phyloP scores from a whole-genome alignment of 2,329 filamentous ascomycete species.

The Pyricularia grisea region DNA sequence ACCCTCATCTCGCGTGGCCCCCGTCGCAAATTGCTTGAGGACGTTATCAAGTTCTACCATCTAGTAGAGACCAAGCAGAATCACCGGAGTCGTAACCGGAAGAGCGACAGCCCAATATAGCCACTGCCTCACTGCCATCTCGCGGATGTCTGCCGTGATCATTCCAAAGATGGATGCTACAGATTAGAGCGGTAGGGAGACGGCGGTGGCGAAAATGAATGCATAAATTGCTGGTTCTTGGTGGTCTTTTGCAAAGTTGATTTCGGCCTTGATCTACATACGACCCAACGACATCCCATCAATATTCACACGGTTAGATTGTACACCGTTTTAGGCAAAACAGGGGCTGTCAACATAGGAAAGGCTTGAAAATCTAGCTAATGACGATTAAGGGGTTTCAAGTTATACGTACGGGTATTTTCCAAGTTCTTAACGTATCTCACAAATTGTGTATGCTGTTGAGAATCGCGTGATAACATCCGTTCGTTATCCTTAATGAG shows the following conservation, averaged over 20 bases:
- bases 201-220: slow-evolving; percentile 38
- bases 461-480: background rate
- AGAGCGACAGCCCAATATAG: slow-evolving; percentile 39
- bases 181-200: slow-evolving; percentile 36
- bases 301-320: background rate
- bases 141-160: slow-evolving; percentile 40
- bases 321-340: background rate
- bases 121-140: slow-evolving; percentile 38
- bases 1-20: background rate
- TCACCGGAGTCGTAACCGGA: slow-evolving; percentile 32
- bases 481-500: background rate
- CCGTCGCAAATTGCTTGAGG: background rate
- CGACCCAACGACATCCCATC: background rate
- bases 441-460: background rate
- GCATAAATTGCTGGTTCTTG: slow-evolving; percentile 38
- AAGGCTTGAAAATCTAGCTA: background rate
- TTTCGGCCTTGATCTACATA: slow-evolving; percentile 22
- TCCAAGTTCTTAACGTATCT: background rate
- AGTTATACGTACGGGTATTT: background rate
- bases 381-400: background rate
- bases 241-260: slow-evolving; percentile 30
- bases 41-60: slow-evolving; percentile 30
- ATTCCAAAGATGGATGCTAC: slow-evolving; percentile 42
- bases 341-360: background rate
- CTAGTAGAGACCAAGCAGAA: slow-evolving; percentile 30